Evolutionary conservation across 2,329 filamentous ascomycete species (phyloP).

Genomic region (Penicillium corylophilum): DNA sequence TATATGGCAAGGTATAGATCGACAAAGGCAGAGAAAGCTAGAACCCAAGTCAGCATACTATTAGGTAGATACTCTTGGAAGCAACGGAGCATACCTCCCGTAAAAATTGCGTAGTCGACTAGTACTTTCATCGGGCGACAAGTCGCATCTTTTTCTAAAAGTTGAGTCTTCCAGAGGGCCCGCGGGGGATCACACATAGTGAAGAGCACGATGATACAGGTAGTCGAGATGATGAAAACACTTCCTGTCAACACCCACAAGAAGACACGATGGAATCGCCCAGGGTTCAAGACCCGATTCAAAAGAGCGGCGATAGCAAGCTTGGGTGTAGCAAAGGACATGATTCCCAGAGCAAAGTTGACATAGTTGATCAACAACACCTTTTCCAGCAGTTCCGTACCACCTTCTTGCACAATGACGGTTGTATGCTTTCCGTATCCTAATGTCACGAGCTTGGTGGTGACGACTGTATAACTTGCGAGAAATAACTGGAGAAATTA

Average conservation of each 20-base stretch:
- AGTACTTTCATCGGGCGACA: constrained; percentile 39
- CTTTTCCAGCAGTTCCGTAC: constrained; percentile 26
- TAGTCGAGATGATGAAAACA: constrained; percentile 31
- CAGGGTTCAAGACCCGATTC: constrained; percentile 28
- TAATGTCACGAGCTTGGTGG: constrained; percentile 33
- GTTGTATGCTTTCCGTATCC: constrained; percentile 44
- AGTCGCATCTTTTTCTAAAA: constrained; percentile 28
- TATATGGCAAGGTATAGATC: constrained; percentile 36
- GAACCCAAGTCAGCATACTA: background rate
- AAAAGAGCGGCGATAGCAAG: constrained; percentile 27
- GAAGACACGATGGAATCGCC: constrained; percentile 7
- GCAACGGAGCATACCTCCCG: constrained; percentile 40
- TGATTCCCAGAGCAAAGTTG: constrained; percentile 28
- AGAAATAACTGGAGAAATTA: constrained; percentile 20
- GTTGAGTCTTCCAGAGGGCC: constrained; percentile 40
- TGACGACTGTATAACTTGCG: constrained; percentile 34
- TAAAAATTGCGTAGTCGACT: constrained; percentile 42
- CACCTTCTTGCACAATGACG: constrained; percentile 22
- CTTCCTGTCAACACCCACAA: constrained; percentile 31
- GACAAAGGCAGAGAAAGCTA: constrained; percentile 29
- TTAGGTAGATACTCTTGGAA: too few relatives aligned
- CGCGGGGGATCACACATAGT: constrained; percentile 42
- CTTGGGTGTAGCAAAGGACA: constrained; percentile 29
- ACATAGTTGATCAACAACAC: constrained; percentile 23
- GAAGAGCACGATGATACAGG: constrained; percentile 43